A percentile compares a stretch with the other conserved stretches of the same genome.
phyloP scores from a whole-genome alignment of 2,329 filamentous ascomycete genomes.

The Fonsecaea monophora region DNA sequence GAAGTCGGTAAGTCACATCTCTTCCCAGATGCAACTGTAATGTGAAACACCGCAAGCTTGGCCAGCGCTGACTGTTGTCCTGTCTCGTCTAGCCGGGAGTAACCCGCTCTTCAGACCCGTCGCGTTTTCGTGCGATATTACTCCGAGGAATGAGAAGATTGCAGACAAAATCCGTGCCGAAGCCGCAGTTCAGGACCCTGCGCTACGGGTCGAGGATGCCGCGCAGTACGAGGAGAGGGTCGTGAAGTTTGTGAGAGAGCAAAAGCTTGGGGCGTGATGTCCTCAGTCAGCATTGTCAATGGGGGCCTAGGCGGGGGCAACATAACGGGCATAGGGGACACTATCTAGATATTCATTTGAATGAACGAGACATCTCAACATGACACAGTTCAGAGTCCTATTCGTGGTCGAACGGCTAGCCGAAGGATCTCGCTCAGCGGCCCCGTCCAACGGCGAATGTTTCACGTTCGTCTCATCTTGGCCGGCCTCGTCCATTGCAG shows the following conservation, averaged over 20 bases:
- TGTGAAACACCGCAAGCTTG: background rate
- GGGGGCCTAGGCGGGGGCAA: too few relatives aligned
- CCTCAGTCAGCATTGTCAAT: background rate
- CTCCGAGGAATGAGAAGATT: constrained; percentile 6
- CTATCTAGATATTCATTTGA: too few relatives aligned
- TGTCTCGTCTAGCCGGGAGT: background rate
- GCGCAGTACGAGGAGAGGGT: constrained; percentile 11
- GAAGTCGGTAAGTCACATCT: constrained; percentile 16
- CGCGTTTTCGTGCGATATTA: constrained; percentile 13
- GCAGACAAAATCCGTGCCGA: constrained; percentile 8
- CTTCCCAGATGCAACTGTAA: background rate
- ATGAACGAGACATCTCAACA: too few relatives aligned
- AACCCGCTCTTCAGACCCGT: constrained; percentile 13
- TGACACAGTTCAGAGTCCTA: too few relatives aligned
- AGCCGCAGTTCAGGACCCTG: background rate
- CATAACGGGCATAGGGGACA: too few relatives aligned
- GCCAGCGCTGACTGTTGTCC: too few relatives aligned
- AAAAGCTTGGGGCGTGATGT: background rate
- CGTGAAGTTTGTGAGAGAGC: background rate
- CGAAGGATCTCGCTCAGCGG: too few relatives aligned
- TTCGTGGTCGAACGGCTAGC: too few relatives aligned
- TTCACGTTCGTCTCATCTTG: too few relatives aligned
- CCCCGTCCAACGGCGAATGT: too few relatives aligned
- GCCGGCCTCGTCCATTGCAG: too few relatives aligned
- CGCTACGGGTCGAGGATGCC: constrained; percentile 7